Conservation (phyloP, 495 filamentous ascomycete species). For the Darksidea phi region DNA sequence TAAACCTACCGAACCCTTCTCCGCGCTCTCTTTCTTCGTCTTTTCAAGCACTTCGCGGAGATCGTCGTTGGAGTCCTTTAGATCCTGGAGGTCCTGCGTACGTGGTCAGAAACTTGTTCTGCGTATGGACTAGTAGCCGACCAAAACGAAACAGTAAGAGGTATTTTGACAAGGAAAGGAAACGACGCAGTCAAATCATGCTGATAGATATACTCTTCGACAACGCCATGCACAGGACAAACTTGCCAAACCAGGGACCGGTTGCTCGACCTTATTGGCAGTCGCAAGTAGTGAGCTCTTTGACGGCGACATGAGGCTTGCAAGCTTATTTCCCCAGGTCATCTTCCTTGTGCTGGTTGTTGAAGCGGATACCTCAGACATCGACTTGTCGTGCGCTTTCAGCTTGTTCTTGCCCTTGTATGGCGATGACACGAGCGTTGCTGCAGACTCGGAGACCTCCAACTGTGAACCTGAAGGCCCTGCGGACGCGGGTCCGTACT, state of each 20-base stretch:
- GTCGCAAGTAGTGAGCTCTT: too few relatives aligned
- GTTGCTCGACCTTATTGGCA: neutral
- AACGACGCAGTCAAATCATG: neutral
- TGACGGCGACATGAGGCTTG: too few relatives aligned
- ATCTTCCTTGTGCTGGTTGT: too few relatives aligned
- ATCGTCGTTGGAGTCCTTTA: constrained; percentile 58
- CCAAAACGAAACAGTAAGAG: neutral
- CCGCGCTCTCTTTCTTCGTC: constrained; percentile 23
- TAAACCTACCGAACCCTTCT: constrained; percentile 31
- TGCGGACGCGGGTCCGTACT: neutral
- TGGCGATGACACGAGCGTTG: too few relatives aligned
- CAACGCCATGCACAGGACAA: too few relatives aligned
- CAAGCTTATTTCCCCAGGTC: too few relatives aligned
- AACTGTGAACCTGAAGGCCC: neutral
- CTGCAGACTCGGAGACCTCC: neutral
- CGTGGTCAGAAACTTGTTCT: constrained; percentile 3
- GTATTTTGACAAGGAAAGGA: neutral
- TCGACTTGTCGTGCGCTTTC: too few relatives aligned
- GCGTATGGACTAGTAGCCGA: neutral
- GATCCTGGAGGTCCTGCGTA: constrained; percentile 39
- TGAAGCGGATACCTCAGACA: too few relatives aligned
- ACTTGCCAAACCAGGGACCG: neutral
- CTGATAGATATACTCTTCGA: neutral
- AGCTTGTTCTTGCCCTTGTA: too few relatives aligned
- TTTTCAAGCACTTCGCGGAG: constrained; percentile 31